Percentiles rank a stretch among this genome's conserved stretches.
These are phyloP conservation scores for Amaranthus palmeri DNA, from an alignment of 148 eudicot species.

Conservation along the genomic window DNA sequence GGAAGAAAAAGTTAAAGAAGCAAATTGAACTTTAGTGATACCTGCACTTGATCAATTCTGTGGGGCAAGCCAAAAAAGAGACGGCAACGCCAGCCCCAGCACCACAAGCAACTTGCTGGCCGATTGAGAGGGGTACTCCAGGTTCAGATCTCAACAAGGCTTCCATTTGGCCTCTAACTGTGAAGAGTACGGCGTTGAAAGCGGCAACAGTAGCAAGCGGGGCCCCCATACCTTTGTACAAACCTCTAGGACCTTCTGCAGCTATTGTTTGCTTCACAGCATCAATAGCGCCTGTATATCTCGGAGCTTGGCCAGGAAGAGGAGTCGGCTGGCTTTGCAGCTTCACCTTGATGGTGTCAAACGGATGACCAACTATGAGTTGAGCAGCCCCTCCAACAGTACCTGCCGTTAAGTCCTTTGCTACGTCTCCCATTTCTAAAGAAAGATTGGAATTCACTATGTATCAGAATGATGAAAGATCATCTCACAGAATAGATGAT, in stretches of 20 bases:
- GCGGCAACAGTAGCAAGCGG: constrained; percentile 98
- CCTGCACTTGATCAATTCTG: constrained; percentile 96
- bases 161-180: constrained; percentile 91
- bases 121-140: constrained; percentile 62
- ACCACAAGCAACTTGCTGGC: constrained; percentile 74
- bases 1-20: constrained; percentile 1
- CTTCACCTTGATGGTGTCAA: constrained; percentile 95
- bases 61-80: constrained; percentile 83
- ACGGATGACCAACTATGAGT: constrained; percentile 86
- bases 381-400: constrained; percentile 96
- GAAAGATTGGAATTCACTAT: background rate
- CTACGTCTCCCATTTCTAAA: constrained; percentile 84
- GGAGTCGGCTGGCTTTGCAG: constrained; percentile 96
- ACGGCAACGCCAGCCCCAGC: constrained; percentile 95
- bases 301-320: constrained; percentile 79
- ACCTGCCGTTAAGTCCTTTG: constrained; percentile 86
- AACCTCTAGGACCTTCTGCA: constrained; percentile 78
- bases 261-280: constrained; percentile 87
- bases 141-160: constrained; percentile 57
- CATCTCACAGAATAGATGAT: background rate
- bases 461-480: background rate
- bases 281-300: constrained; percentile 73
- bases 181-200: constrained; percentile 81
- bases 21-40: constrained; percentile 16
- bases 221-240: constrained; percentile 99